Evolutionary conservation across 305 asterid genomes (phyloP), one percentile per base, ranked within the genome.

Genomic region (Euphrasia arctica): DNA sequence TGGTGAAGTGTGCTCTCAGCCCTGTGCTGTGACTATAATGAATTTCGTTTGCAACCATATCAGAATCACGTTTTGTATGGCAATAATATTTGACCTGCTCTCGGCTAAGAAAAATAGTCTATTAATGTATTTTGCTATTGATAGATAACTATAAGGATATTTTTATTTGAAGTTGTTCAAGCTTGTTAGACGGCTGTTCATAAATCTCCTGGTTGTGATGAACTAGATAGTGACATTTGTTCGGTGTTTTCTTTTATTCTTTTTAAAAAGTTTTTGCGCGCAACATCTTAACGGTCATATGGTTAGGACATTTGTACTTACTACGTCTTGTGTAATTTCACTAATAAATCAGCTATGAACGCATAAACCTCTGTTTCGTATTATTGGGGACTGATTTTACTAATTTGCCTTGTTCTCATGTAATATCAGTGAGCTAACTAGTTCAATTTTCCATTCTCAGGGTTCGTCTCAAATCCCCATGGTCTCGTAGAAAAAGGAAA

Each of bases 401-500:
- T 67, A 56, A 39, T 39, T 6, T 39, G 43, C 43, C 43, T 39
- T 39, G 43, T 8, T 8, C 43, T 39, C 14, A 4, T n/a, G 12
- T 11, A 11, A 11, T 3, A n/a, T 45, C 47, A 45, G 51, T 45
- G 18, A 47, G 2, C 28, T 59, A 70, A 60, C 68, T 48, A 51
- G 65, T 62, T 22, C 9, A 15, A 64, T 69, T 55, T 52, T 73
- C 63, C 72, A 56, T 79, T 70, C 78, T 48, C 87, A 91, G 98
- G 74, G 89, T 81, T 66, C 97, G 83, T 67, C 86, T 79, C 59
- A 89, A 87, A 79, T 92, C 98, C 1, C 98, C 98, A 70, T 89
- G 98, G 97, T 85, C 95, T 58, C 84, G 91, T 64, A 83, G 96
- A 73, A 92, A 87, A 80, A 84, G 97, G 75, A 92, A 92, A 74